These are phyloP conservation scores for Ulota crispa DNA, from an alignment of 225 moss, liverwort and hornwort species.

Conservation along the genomic window DNA sequence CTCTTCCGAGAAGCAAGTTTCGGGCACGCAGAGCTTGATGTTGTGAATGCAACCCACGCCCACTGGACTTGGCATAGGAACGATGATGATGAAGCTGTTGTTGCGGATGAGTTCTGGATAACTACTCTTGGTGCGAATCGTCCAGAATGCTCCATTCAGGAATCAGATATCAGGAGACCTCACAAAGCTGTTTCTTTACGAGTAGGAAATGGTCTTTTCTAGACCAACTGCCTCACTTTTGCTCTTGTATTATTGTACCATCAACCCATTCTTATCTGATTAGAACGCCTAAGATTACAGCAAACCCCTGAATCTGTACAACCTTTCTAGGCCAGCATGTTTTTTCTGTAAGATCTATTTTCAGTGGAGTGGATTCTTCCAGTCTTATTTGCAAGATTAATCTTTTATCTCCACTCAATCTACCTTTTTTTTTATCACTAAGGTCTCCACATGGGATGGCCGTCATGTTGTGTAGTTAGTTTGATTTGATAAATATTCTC, in stretches of 20 bases:
- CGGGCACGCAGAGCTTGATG: slow-evolving; percentile 62
- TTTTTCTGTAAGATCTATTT: not conserved
- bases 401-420: not conserved
- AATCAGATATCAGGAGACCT: slow-evolving; percentile 3
- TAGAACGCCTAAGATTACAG: not conserved
- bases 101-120: slow-evolving; percentile 53
- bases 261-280: slow-evolving; percentile 3
- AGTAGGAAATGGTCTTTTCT: slow-evolving; percentile 10
- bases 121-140: slow-evolving; percentile 32
- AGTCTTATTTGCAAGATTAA: not conserved
- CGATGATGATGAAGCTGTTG: slow-evolving; percentile 61
- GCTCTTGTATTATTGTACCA: slow-evolving; percentile 4
- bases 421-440: not conserved
- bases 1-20: slow-evolving; percentile 75
- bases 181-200: slow-evolving; percentile 18
- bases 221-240: not conserved
- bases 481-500: not conserved
- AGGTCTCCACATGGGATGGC: not conserved
- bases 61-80: slow-evolving; percentile 76
- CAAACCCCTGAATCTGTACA: not conserved
- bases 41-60: slow-evolving; percentile 65
- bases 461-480: not conserved
- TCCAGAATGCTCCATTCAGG: slow-evolving; percentile 24
- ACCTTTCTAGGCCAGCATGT: not conserved
- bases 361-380: not conserved